Conservation (phyloP, 495 filamentous ascomycete species). For the Tuber melanosporum region DNA sequence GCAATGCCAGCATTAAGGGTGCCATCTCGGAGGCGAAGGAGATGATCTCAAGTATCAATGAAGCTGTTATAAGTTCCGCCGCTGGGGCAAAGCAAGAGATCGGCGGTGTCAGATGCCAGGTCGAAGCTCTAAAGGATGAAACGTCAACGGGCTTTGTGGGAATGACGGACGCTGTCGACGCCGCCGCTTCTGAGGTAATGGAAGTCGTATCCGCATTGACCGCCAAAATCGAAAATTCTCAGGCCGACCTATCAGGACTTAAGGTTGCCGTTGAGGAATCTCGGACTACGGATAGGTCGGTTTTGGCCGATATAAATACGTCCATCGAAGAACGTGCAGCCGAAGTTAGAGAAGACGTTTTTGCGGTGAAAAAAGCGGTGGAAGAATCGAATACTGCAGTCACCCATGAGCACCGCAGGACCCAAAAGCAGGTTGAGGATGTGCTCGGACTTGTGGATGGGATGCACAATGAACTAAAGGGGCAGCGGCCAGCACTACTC, state of each 20-base stretch:
- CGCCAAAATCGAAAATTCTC: constrained; percentile 39
- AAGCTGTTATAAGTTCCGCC: constrained; percentile 28
- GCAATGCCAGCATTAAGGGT: constrained; percentile 26
- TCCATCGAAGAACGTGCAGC: constrained; percentile 50
- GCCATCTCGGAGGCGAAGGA: constrained; percentile 33
- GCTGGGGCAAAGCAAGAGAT: constrained; percentile 51
- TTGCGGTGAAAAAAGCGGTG: constrained; percentile 37
- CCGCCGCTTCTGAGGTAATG: constrained; percentile 51
- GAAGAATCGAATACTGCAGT: constrained; percentile 27
- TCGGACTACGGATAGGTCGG: constrained; percentile 12
- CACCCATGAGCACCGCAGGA: constrained; percentile 33
- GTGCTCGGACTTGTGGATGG: constrained; percentile 38
- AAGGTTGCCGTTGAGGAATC: constrained; percentile 25
- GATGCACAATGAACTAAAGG: constrained; percentile 39
- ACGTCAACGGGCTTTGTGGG: constrained; percentile 69
- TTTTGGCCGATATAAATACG: constrained; percentile 43
- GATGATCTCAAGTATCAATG: constrained; percentile 44
- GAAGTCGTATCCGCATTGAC: constrained; percentile 35
- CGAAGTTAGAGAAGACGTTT: constrained; percentile 47
- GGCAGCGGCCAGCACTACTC: constrained; percentile 35
- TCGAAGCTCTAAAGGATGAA: constrained; percentile 68
- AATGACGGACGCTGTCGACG: constrained; percentile 71
- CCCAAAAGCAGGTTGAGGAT: constrained; percentile 38
- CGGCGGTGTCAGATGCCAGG: constrained; percentile 68
- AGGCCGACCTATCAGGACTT: constrained; percentile 19